A percentile compares a stretch with the other conserved stretches of the same genome.
phyloP scores from a whole-genome alignment of 1,284 basidiomycete species.

The Crepidotus sp. region DNA sequence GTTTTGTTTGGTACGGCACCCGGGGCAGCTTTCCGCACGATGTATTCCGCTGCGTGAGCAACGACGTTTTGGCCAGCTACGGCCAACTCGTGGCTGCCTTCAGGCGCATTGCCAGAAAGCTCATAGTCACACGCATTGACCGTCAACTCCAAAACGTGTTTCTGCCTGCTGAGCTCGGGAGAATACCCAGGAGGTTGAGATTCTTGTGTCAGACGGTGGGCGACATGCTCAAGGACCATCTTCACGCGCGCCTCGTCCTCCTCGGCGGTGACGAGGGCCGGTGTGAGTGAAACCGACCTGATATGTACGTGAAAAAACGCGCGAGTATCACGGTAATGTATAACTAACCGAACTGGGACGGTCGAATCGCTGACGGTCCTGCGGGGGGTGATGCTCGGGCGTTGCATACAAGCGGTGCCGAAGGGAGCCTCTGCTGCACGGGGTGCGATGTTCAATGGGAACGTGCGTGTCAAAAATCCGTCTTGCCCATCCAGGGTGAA shows the following conservation, averaged over 20 bases:
- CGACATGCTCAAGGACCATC: constrained; percentile 64
- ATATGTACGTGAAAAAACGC: not conserved
- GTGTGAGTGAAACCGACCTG: constrained; percentile 14
- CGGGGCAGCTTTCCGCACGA: constrained; percentile 14
- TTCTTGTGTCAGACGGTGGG: constrained; percentile 65
- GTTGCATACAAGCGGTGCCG: constrained; percentile 21
- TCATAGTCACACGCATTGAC: constrained; percentile 64
- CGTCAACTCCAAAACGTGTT: constrained; percentile 68
- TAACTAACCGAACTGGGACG: constrained; percentile 13
- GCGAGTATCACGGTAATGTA: not conserved
- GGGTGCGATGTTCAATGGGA: constrained; percentile 65
- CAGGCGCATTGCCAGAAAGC: constrained; percentile 39
- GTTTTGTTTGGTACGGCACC: constrained; percentile 21
- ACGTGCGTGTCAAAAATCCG: constrained; percentile 54
- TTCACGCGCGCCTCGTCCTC: constrained; percentile 47
- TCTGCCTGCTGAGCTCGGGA: constrained; percentile 60
- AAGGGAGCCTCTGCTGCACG: constrained; percentile 48
- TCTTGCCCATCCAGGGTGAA: constrained; percentile 67
- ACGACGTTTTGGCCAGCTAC: constrained; percentile 73
- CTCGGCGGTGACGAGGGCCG: constrained; percentile 12
- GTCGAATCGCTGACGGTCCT: constrained; percentile 16
- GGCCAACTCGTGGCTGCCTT: constrained; percentile 41
- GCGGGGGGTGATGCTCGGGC: constrained; percentile 10
- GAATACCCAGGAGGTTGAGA: constrained; percentile 37
- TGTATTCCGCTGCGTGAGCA: constrained; percentile 62